A percentile compares a stretch with the other conserved stretches of the same genome.
Conservation (phyloP, 2,329 filamentous ascomycete genomes). For the Phyllosticta citriasiana region DNA sequence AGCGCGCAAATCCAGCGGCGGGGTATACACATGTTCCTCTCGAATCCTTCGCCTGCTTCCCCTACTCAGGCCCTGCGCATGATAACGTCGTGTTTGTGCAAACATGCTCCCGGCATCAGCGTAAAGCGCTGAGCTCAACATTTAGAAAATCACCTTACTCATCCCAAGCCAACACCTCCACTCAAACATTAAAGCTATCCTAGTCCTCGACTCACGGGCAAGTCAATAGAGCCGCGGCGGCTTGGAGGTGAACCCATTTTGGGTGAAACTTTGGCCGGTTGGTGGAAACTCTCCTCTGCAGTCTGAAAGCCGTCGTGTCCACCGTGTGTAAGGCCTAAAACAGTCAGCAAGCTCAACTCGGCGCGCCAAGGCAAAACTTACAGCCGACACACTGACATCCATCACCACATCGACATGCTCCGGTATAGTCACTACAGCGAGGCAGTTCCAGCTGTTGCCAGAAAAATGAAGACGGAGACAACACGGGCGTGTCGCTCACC, state of each 20-base stretch:
- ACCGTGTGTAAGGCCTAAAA: slow-evolving; percentile 34
- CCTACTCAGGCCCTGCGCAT: not conserved
- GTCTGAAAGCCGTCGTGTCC: slow-evolving; percentile 37
- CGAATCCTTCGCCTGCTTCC: not conserved
- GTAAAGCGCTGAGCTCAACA: no score
- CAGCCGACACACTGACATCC: slow-evolving; percentile 45
- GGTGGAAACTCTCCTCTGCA: not conserved
- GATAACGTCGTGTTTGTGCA: not conserved
- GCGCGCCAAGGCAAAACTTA: not conserved
- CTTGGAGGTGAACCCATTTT: not conserved
- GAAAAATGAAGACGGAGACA: slow-evolving; percentile 29
- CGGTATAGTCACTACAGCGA: slow-evolving; percentile 38
- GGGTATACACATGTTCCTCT: not conserved
- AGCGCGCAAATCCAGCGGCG: not conserved
- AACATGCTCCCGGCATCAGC: not conserved
- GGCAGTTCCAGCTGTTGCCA: slow-evolving; percentile 28
- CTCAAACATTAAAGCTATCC: no score
- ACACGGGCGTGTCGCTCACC: slow-evolving; percentile 14
- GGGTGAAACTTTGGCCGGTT: not conserved
- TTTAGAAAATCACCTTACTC: no score
- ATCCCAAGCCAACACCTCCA: no score
- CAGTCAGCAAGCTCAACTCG: not conserved
- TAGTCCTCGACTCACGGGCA: no score
- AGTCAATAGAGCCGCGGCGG: not conserved
- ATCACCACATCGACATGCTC: slow-evolving; percentile 43